Conservation (phyloP, 768 basidiomycete genomes). For the Leccinum subgranulosum region DNA sequence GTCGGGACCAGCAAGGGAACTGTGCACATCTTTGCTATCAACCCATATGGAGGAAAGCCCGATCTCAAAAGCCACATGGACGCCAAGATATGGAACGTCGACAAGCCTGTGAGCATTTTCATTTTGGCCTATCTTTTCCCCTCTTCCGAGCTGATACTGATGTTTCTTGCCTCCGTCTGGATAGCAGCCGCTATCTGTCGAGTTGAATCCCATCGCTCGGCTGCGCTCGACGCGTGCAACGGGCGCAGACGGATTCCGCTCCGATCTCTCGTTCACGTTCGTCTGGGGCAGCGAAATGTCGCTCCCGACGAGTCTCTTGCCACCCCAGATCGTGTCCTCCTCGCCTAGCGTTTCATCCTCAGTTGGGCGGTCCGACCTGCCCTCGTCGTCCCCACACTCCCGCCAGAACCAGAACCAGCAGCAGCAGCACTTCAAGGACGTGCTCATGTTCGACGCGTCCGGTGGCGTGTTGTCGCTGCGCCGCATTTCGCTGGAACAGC, state of each 20-base stretch:
- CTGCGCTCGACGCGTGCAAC: constrained; percentile 38
- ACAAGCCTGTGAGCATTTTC: constrained; percentile 39
- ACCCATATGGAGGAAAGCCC: constrained; percentile 71
- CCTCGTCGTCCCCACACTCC: constrained; percentile 21
- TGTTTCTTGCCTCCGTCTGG: not conserved
- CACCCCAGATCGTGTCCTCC: constrained; percentile 22
- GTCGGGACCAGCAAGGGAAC: constrained; percentile 63
- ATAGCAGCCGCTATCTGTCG: constrained; percentile 51
- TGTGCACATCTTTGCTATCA: constrained; percentile 70
- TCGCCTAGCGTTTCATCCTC: constrained; percentile 24
- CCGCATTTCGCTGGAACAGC: constrained; percentile 46
- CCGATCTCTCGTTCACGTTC: constrained; percentile 57
- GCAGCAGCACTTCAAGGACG: constrained; percentile 56
- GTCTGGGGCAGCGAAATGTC: constrained; percentile 33
- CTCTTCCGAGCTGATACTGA: not conserved
- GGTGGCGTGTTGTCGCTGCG: constrained; percentile 56
- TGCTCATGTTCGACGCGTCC: constrained; percentile 63
- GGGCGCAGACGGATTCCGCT: constrained; percentile 27
- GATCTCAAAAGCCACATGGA: constrained; percentile 61
- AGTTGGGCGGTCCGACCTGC: constrained; percentile 27
- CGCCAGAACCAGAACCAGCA: constrained; percentile 36
- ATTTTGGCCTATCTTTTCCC: not conserved
- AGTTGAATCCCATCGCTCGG: constrained; percentile 55
- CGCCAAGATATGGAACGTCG: constrained; percentile 53
- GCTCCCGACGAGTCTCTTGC: constrained; percentile 40